Evolutionary conservation across 2,329 filamentous ascomycete species (phyloP).

Genomic region (Colletotrichum sp.): DNA sequence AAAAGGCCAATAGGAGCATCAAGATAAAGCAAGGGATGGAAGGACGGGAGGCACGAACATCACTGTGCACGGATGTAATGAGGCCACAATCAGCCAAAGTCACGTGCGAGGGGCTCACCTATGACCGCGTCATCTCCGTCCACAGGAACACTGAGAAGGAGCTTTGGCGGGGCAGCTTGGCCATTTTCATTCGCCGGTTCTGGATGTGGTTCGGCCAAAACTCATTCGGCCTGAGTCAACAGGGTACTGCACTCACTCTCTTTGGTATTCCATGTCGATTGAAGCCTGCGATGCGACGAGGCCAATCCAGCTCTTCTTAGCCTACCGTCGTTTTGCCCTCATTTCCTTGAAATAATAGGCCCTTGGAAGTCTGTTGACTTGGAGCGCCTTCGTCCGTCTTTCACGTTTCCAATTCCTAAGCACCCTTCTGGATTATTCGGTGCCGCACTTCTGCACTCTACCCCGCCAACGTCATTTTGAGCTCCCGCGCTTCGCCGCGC

Average conservation of each 20-base stretch:
- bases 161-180: conserved; percentile 6
- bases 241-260: not conserved
- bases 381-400: not conserved
- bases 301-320: not conserved
- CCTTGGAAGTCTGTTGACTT: not conserved
- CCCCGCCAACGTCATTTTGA: conserved; percentile 21
- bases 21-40: not conserved
- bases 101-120: not conserved
- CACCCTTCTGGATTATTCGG: not conserved
- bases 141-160: not conserved
- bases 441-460: not conserved
- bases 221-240: conserved; percentile 20
- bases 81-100: not conserved
- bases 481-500: not conserved
- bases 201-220: not conserved
- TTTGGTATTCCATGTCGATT: not conserved
- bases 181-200: conserved; percentile 14
- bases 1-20: not conserved
- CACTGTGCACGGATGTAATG: not conserved
- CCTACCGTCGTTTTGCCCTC: not conserved
- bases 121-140: not conserved
- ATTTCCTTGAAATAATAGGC: not conserved
- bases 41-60: not conserved
- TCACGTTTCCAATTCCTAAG: not conserved
- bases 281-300: not conserved